A percentile compares a stretch with the other conserved stretches of the same genome.
Evolutionary conservation across 495 filamentous ascomycete species (phyloP).

Genomic region (Aspergillus steynii): DNA sequence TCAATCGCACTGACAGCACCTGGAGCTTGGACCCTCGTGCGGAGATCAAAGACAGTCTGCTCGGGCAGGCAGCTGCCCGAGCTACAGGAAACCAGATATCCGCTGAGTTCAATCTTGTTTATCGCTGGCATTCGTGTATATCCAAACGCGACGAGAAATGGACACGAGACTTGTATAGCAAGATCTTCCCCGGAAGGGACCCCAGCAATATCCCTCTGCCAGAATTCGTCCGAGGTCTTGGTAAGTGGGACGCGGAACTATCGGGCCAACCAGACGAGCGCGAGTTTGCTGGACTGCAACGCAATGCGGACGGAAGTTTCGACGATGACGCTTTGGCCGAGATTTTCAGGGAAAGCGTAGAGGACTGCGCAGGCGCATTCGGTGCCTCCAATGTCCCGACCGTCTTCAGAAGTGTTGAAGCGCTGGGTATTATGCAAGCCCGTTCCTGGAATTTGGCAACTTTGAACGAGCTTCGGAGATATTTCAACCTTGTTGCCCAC

Average conservation of each 20-base stretch:
- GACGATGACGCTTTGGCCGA: constrained; percentile 68
- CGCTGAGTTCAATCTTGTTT: constrained; percentile 75
- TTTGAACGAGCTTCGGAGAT: constrained; percentile 84
- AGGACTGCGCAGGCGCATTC: constrained; percentile 57
- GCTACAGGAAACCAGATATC: constrained; percentile 71
- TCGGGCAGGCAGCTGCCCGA: constrained; percentile 37
- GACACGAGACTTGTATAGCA: constrained; percentile 64
- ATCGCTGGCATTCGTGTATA: constrained; percentile 79
- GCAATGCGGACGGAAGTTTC: constrained; percentile 59
- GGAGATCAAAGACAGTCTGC: constrained; percentile 45
- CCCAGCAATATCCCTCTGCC: constrained; percentile 47
- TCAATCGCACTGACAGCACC: constrained; percentile 67
- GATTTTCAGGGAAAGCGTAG: constrained; percentile 64
- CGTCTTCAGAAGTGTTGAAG: constrained; percentile 73
- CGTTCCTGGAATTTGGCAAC: constrained; percentile 80
- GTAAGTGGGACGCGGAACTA: constrained; percentile 57
- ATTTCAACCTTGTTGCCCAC: constrained; percentile 74
- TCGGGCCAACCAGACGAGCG: constrained; percentile 64
- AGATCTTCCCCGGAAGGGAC: constrained; percentile 59
- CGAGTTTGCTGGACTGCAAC: constrained; percentile 62
- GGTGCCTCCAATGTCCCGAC: constrained; percentile 75
- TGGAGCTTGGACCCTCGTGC: constrained; percentile 78
- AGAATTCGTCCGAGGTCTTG: constrained; percentile 60
- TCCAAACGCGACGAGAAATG: constrained; percentile 72
- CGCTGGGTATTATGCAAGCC: constrained; percentile 82